Conservation (phyloP, 352 stramenopile species). For the Globisporangium cederbergense region DNA sequence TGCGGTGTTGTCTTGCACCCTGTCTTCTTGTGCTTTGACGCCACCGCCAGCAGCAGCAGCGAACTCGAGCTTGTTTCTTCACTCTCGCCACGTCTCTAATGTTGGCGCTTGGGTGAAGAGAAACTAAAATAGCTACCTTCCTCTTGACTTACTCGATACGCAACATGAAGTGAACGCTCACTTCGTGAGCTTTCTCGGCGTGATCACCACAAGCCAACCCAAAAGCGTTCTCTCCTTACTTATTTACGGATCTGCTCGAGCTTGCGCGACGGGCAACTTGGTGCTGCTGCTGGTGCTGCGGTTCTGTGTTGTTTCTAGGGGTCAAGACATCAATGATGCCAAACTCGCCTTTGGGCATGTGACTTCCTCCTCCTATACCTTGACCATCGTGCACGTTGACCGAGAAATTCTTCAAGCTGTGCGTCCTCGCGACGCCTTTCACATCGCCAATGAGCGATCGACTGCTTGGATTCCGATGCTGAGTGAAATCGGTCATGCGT, state of each 20-base stretch:
- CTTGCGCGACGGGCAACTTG: neutral
- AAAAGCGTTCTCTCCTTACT: neutral
- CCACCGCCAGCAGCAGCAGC: neutral
- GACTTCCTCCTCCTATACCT: neutral
- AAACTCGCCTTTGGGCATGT: slow-evolving; percentile 25
- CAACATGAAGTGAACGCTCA: neutral
- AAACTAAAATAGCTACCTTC: slow-evolving; percentile 1
- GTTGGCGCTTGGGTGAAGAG: neutral
- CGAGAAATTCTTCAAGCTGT: slow-evolving; percentile 17
- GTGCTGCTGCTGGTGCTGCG: neutral
- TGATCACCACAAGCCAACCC: neutral
- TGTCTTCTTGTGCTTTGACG: neutral
- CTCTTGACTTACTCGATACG: neutral
- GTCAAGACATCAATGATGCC: slow-evolving; percentile 22
- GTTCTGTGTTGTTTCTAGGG: neutral
- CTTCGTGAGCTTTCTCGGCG: neutral
- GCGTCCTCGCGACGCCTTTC: slow-evolving; percentile 5
- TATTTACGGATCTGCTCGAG: slow-evolving; percentile 7
- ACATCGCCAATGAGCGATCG: neutral
- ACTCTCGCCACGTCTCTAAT: neutral
- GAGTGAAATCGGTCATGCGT: slow-evolving; percentile 29
- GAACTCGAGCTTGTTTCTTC: neutral
- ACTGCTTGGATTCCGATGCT: slow-evolving; percentile 5
- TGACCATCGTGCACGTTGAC: neutral
- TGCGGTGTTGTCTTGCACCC: neutral